Conservation (phyloP, 192 early-diverging fungal genomes). For the Backusella circina region DNA sequence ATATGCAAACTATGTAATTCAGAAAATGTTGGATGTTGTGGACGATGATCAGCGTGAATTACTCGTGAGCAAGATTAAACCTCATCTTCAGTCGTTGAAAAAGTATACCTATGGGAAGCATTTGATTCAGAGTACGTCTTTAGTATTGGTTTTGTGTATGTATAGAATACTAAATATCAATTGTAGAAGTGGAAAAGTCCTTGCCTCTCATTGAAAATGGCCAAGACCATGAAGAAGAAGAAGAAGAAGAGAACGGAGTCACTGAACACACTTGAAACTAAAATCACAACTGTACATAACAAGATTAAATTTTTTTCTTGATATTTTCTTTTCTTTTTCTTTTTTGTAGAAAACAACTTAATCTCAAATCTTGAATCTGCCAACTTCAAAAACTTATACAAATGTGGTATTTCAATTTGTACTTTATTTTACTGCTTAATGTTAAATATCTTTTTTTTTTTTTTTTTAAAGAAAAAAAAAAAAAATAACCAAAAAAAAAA, state of each 20-base stretch:
- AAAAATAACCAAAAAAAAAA: not conserved
- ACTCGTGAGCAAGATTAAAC: constrained; percentile 88
- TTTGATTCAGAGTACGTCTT: constrained; percentile 69
- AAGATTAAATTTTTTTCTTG: constrained; percentile 1
- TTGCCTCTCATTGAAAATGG: constrained; percentile 24
- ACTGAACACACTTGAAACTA: not conserved
- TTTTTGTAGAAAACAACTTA: not conserved
- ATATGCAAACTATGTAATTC: constrained; percentile 99
- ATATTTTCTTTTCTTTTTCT: not conserved
- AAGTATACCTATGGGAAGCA: constrained; percentile 99
- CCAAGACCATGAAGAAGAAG: constrained; percentile 3
- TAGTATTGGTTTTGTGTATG: not conserved
- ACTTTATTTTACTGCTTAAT: not conserved
- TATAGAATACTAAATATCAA: not conserved
- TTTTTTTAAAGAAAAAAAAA: not conserved
- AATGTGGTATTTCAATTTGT: constrained; percentile 3
- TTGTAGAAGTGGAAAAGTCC: constrained; percentile 31
- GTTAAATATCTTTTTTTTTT: not conserved
- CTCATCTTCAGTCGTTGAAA: constrained; percentile 86
- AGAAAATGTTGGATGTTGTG: constrained; percentile 99
- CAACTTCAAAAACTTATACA: not conserved
- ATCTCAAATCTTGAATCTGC: not conserved
- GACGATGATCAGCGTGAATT: constrained; percentile 86
- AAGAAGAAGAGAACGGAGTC: not conserved
- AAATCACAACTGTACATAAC: constrained; percentile 5